phyloP scores from a whole-genome alignment of 768 basidiomycete genomes.

The Mycena pura region DNA sequence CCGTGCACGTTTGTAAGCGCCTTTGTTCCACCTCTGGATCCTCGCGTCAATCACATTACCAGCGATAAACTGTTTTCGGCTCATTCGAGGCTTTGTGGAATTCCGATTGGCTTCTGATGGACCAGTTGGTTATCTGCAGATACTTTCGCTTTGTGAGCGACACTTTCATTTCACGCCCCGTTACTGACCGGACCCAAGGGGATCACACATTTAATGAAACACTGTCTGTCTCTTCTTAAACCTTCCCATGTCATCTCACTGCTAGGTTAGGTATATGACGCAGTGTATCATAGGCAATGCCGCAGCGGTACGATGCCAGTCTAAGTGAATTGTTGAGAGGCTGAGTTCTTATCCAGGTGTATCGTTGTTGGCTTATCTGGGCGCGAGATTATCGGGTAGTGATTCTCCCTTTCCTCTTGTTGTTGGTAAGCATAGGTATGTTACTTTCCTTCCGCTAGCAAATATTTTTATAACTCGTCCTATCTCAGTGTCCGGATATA shows the following conservation, averaged over 20 bases:
- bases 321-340: no score
- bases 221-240: not conserved
- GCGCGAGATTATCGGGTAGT: slow-evolving; percentile 13
- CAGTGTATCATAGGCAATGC: slow-evolving; percentile 29
- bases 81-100: slow-evolving; percentile 18
- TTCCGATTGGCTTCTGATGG: slow-evolving; percentile 22
- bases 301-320: slow-evolving; percentile 17
- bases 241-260: not conserved
- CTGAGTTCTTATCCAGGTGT: no score
- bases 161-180: no score
- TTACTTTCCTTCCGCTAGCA: not conserved
- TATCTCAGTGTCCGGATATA: slow-evolving; percentile 15
- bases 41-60: not conserved
- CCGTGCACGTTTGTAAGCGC: slow-evolving; percentile 21
- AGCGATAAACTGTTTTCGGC: slow-evolving; percentile 20
- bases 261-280: slow-evolving; percentile 4
- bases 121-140: slow-evolving; percentile 17
- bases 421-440: slow-evolving; percentile 4
- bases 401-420: slow-evolving; percentile 20
- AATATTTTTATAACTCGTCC: not conserved
- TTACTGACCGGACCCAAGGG: no score
- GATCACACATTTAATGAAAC: slow-evolving; percentile 25
- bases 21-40: not conserved
- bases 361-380: slow-evolving; percentile 31
- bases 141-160: slow-evolving; percentile 9